Evolutionary conservation across 83 land plant genomes (phyloP), one percentile per base, ranked within the genome.

Genomic region (Isoetes engelmannii): DNA sequence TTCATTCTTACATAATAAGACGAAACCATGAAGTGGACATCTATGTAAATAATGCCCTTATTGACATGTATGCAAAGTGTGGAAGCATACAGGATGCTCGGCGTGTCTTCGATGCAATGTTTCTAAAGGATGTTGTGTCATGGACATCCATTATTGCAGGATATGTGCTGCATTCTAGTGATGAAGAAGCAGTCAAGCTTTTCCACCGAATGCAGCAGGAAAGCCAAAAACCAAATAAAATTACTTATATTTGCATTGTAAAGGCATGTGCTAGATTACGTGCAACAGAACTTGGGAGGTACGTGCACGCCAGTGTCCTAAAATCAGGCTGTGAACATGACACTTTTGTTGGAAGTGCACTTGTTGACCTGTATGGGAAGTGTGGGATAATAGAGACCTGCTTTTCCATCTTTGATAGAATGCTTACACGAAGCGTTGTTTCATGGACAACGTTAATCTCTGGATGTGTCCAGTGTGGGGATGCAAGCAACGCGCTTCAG

Each of bases 391-490:
- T 74, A 42, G 65, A 68, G 13, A 51, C 48, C 51, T 63, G 72
- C 9, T 3, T 69, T 19, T 6, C 5, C 4, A 10, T 74, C 7
- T 74, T 74, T 49, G 8, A 47, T 1, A 69, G 48, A 45, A 74
- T 69, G 65, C 9, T 44, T 17, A 44, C 9, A 10, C 56, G 66
- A 10, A 69, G 69, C 58, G 47, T 74, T 12, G 72, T 74, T 13
- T 65, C 77, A n/a, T 74, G 77, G 77, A 74, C 77, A 20, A 50
- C 73, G 0, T 51, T 74, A 72, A 74, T 74, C 44, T 48, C 48
- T n/a, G 72, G 72, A 4, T 74, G 44, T 67, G 71, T 57, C 7
- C 12, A 48, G 48, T 48, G 61, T 74, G 77, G 77, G 4, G 51
- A 44, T n/a, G 69, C 66, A 12, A 57, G 53, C 44, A 49, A 59